Conservation (phyloP, 2,329 filamentous ascomycete genomes). For the Bisporella sp. region DNA sequence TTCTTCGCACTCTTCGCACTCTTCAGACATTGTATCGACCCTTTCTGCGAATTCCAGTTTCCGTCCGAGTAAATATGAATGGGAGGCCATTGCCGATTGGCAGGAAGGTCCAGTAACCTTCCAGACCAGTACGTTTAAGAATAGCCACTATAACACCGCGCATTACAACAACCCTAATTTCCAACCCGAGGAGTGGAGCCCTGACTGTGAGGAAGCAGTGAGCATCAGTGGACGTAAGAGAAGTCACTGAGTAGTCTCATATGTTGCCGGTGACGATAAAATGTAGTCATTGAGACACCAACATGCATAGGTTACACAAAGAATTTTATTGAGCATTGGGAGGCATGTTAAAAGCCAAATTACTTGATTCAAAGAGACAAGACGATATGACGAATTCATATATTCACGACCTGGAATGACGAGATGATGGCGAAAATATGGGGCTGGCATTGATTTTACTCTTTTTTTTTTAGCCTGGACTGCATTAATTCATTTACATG, state of each 20-base stretch:
- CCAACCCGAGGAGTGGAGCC: slow-evolving; percentile 44
- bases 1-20: slow-evolving; percentile 9
- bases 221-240: background rate
- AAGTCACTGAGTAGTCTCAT: background rate
- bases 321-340: no score
- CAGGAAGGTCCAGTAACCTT: slow-evolving; percentile 23
- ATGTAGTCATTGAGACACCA: no score
- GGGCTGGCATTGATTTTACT: no score
- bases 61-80: slow-evolving; percentile 28
- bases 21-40: slow-evolving; percentile 15
- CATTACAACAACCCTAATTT: slow-evolving; percentile 61
- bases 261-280: no score
- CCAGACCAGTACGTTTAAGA: slow-evolving; percentile 53
- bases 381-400: no score
- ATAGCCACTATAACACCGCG: slow-evolving; percentile 59
- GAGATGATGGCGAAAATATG: no score
- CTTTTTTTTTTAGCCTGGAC: no score
- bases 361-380: no score
- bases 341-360: no score
- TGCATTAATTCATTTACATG: no score
- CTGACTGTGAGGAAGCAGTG: slow-evolving; percentile 23
- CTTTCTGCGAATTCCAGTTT: slow-evolving; percentile 19
- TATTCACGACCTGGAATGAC: no score
- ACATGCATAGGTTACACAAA: no score
- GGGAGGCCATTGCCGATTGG: slow-evolving; percentile 23